Conservation (phyloP, 2,329 filamentous ascomycete species). For the Esteya vermicola region DNA sequence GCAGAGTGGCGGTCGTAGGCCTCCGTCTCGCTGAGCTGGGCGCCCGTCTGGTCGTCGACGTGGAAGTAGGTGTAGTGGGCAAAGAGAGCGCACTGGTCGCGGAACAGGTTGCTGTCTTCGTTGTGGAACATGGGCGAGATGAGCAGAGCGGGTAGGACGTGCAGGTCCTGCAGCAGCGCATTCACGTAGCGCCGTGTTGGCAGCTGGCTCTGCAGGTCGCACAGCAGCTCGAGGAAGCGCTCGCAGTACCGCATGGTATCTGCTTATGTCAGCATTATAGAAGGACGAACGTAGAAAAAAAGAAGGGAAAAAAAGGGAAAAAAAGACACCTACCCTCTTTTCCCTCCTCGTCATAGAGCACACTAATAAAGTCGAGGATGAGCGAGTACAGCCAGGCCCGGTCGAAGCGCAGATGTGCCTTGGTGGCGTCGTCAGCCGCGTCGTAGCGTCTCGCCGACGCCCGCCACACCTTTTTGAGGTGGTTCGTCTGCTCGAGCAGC, state of each 20-base stretch:
- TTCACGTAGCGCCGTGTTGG: constrained; percentile 92
- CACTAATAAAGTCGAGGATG: constrained; percentile 65
- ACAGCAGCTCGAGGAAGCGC: constrained; percentile 80
- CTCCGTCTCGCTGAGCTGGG: constrained; percentile 56
- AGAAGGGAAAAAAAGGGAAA: too few relatives aligned
- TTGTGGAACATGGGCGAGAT: constrained; percentile 67
- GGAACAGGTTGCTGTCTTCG: constrained; percentile 60
- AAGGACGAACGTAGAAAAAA: too few relatives aligned
- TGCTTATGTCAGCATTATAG: constrained; percentile 14
- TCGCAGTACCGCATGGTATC: constrained; percentile 75
- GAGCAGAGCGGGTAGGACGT: constrained; percentile 62
- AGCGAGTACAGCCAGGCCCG: constrained; percentile 86
- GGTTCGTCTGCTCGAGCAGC: constrained; percentile 56
- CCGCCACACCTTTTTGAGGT: constrained; percentile 80
- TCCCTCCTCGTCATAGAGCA: constrained; percentile 43
- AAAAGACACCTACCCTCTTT: background rate
- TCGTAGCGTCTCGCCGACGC: constrained; percentile 78
- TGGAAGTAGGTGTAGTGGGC: constrained; percentile 79
- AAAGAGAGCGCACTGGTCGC: constrained; percentile 68
- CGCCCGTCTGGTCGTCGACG: constrained; percentile 80
- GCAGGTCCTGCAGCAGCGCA: constrained; percentile 70
- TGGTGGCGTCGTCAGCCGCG: constrained; percentile 62
- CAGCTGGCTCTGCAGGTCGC: constrained; percentile 82
- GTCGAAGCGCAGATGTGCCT: constrained; percentile 77
- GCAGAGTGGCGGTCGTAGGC: constrained; percentile 71